phyloP scores from a whole-genome alignment of 768 basidiomycete genomes.

The Calocybe indica region DNA sequence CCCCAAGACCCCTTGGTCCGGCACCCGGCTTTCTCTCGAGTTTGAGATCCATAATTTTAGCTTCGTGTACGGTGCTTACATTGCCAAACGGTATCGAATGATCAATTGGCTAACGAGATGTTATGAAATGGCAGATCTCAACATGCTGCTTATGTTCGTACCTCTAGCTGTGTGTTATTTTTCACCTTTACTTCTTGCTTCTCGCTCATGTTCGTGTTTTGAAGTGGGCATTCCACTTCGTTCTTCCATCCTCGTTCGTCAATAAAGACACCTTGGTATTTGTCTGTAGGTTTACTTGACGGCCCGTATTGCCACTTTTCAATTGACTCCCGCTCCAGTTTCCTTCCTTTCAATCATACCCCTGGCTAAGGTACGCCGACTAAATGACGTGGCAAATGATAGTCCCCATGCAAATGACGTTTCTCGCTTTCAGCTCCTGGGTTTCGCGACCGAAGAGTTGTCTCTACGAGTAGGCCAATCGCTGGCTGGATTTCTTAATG shows the following conservation, averaged over 20 bases:
- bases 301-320: too few species aligned
- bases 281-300: slow-evolving; percentile 46
- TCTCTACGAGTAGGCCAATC: slow-evolving; percentile 81
- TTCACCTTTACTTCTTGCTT: neutral
- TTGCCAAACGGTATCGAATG: neutral
- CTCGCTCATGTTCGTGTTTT: neutral
- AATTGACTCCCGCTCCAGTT: slow-evolving; percentile 29
- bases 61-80: slow-evolving; percentile 43
- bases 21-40: slow-evolving; percentile 42
- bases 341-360: slow-evolving; percentile 82
- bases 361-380: slow-evolving; percentile 57
- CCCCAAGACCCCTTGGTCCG: slow-evolving; percentile 13
- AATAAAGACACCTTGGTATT: slow-evolving; percentile 60
- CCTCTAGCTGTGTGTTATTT: slow-evolving; percentile 53
- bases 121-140: slow-evolving; percentile 43
- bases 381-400: neutral
- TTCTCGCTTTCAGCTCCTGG: slow-evolving; percentile 47
- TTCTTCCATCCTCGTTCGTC: slow-evolving; percentile 25
- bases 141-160: slow-evolving; percentile 66
- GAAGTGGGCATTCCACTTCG: slow-evolving; percentile 73
- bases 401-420: neutral
- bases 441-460: slow-evolving; percentile 82
- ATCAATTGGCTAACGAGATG: too few species aligned
- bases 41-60: slow-evolving; percentile 44
- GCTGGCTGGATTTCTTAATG: slow-evolving; percentile 78